Base-by-base conservation (phyloP, 139 green algal species). In the Chlorella sp. region DNA sequence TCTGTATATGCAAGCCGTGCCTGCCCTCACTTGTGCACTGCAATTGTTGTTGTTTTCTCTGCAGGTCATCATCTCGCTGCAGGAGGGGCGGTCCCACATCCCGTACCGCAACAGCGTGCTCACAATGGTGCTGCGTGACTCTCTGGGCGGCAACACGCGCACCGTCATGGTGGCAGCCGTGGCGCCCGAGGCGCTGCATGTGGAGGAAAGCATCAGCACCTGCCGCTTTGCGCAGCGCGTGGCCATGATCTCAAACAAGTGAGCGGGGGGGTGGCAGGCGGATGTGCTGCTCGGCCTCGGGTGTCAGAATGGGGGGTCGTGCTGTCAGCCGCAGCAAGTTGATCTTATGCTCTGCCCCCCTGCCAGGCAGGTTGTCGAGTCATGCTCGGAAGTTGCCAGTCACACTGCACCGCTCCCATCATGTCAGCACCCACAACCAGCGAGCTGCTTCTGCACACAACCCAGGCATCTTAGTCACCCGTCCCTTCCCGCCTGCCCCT, bases 101-200 rank as follows among this genome's bases (percentile, higher is more conserved):
- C 95, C 95, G 12, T 97, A 97, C 92, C 95, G 97, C 87, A 99
- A 99, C 93, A 96, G 98, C 95, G 98, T 99, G 94, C 96, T 99
- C 22, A 99, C 98, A 81, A 98, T 99, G 97, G 94, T 99, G 80
- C 98, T 99, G 96, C 95, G 88, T 60, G 98, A 98, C 92, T 96
- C 91, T 24, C 85, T 98, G 42, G 96, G 95, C 79, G 95, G 95
- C 57, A 96, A 94, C 83, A 88, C 89, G 64, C 94, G 94, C 85
- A 96, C 95, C 1, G 83, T 96, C 91, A 95, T 97, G 92, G 91
- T 97, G 73, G 93, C 95, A 83, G 93, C 94, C 73, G 93, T 95
- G 21, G 97, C 96, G 14, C 97, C 97, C 21, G 95, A 96, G 15
- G 95, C 98, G 88, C 78, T 80, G 88, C 98, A 99, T 95, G 21